Conservation (phyloP, 202 grass and related monocot species). For the Bolboschoenoplectus hybrid region DNA sequence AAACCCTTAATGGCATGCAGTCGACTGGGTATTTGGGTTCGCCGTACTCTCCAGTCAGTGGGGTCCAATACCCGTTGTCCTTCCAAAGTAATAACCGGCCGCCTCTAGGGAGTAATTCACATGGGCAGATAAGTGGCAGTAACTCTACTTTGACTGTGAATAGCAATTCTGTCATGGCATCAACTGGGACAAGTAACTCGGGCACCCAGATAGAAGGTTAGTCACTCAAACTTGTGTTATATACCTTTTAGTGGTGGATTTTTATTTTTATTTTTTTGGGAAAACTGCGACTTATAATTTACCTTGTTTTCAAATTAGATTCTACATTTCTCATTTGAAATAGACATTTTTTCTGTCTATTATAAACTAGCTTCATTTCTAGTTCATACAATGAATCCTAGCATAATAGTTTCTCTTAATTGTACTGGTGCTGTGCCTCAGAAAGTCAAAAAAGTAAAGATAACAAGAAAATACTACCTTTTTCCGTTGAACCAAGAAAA, state of each 20-base stretch:
- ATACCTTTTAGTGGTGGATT: slow-evolving; percentile 16
- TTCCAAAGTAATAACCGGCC: slow-evolving; percentile 53
- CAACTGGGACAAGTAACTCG: slow-evolving; percentile 49
- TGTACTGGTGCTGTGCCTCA: not conserved
- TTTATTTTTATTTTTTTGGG: not conserved
- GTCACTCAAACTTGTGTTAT: slow-evolving; percentile 21
- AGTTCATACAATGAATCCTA: not conserved
- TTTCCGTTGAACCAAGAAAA: not conserved
- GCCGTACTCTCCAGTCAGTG: slow-evolving; percentile 66
- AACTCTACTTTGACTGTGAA: slow-evolving; percentile 40
- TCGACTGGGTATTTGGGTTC: slow-evolving; percentile 54
- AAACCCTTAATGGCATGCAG: slow-evolving; percentile 71
- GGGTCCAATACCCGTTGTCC: slow-evolving; percentile 69
- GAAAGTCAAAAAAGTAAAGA: not conserved
- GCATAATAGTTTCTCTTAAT: not conserved
- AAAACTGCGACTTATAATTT: slow-evolving; percentile 9
- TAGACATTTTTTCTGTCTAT: not conserved
- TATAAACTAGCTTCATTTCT: slow-evolving; percentile 3
- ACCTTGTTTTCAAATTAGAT: slow-evolving; percentile 31
- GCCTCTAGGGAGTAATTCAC: slow-evolving; percentile 38
- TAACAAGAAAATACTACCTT: not conserved
- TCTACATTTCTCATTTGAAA: slow-evolving; percentile 7
- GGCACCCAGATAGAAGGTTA: slow-evolving; percentile 82
- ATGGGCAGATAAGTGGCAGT: slow-evolving; percentile 26
- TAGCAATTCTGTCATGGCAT: slow-evolving; percentile 50